phyloP scores from a whole-genome alignment of 2,329 filamentous ascomycete genomes.

The Phaeoacremonium minimum region DNA sequence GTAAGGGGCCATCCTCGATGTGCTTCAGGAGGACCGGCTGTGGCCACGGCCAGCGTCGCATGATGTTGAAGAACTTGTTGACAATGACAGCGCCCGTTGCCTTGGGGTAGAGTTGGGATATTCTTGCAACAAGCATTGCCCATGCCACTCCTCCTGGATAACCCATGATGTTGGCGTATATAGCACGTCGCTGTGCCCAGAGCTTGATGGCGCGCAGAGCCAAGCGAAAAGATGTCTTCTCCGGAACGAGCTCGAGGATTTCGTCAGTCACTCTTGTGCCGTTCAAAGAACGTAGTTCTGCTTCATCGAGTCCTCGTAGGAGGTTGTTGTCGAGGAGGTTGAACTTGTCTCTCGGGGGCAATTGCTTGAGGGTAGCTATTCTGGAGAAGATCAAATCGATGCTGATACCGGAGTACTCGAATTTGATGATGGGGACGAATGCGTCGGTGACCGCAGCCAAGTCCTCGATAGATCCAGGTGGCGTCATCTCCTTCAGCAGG shows the following conservation, averaged over 20 bases:
- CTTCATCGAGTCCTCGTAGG: conserved; percentile 80
- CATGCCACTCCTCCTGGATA: conserved; percentile 96
- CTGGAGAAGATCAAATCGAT: conserved; percentile 91
- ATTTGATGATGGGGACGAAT: conserved; percentile 96
- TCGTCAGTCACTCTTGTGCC: conserved; percentile 93
- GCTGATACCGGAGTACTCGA: conserved; percentile 84
- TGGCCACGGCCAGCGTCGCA: conserved; percentile 90
- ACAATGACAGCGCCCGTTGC: conserved; percentile 86
- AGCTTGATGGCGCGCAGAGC: conserved; percentile 91
- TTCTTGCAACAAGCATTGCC: conserved; percentile 94
- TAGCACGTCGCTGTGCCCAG: conserved; percentile 88
- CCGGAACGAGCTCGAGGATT: conserved; percentile 82
- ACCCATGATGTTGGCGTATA: conserved; percentile 94
- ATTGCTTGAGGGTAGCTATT: conserved; percentile 63
- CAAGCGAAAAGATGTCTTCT: conserved; percentile 83
- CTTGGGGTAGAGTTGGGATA: conserved; percentile 94
- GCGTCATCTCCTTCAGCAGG: conserved; percentile 71
- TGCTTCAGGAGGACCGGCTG: conserved; percentile 86
- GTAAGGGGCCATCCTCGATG: conserved; percentile 76
- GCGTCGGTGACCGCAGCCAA: conserved; percentile 83
- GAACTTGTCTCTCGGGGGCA: conserved; percentile 64
- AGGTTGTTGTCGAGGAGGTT: conserved; percentile 79
- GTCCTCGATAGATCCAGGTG: conserved; percentile 75
- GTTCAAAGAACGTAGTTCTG: conserved; percentile 84
- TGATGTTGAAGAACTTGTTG: conserved; percentile 89